Base-by-base conservation (phyloP, 1,284 basidiomycete genomes). In the Stereum hirsutum region DNA sequence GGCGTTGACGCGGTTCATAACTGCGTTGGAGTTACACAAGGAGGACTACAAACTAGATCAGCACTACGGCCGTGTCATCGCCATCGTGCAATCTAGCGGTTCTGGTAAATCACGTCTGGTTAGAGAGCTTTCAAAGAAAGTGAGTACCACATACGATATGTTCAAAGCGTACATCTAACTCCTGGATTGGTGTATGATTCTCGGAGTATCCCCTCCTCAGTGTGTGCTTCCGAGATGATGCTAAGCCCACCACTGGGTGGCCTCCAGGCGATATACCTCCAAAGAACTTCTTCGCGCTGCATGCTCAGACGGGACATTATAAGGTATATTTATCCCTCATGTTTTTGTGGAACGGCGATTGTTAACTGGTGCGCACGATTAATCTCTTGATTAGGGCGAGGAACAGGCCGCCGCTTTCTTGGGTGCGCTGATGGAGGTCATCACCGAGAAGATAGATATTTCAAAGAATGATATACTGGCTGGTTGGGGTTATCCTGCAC, bases 71-170 rank as follows among this genome's bases (percentile, higher is more conserved):
- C 21, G 26, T 5, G 23, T 41, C 1, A 41, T 41, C 15, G 10
- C 25, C 26, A 41, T 41, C n/a, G n/a, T 28, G 25, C 39, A 41
- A 28, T 41, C 39, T 10, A 5, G 26, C 19, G 39, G 39, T 19
- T 17, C 39, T 7, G 39, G 39, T 4, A 41, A 32, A 30, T 41
- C 39, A 6, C 15, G 39, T 19, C 27, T 41, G 15, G 39, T 41
- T 14, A 7, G 31, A 11, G 39, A 41, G 14, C 23, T 14, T 39
- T 24, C 10, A 39, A 21, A 12, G 37, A n/a, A 5, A 5, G 23
- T 25, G 14, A 11, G 10, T 0, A 6, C 15, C n/a, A 12, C 11
- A 7, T n/a, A n/a, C n/a, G n/a, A n/a, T n/a, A 8, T 24, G 15
- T 12, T n/a, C 33, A 11, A 19, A 15, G 20, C 15, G 5, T 20